phyloP scores from a whole-genome alignment of 169 alveolate genomes.

The Babesia bigemina region DNA sequence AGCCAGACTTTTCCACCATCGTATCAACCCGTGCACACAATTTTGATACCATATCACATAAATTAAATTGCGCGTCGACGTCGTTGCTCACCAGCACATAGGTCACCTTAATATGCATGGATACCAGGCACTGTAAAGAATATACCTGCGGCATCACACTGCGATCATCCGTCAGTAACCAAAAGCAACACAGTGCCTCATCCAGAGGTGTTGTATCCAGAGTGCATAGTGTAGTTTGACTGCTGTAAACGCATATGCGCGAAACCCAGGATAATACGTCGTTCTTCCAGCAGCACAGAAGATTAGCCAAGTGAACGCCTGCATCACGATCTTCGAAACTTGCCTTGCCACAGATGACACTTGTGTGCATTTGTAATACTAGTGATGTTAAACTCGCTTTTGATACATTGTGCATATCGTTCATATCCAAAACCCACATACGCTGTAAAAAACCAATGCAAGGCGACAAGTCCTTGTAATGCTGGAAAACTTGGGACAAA shows the following conservation, averaged over 20 bases:
- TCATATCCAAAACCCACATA: constrained; percentile 28
- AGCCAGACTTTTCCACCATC: constrained; percentile 1
- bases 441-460: constrained; percentile 3
- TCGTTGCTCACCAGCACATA: constrained; percentile 35
- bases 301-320: constrained; percentile 13
- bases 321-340: not conserved
- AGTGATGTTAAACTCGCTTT: constrained; percentile 11
- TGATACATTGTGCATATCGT: constrained; percentile 32
- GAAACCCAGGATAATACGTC: constrained; percentile 39
- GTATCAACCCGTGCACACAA: not conserved
- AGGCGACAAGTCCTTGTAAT: constrained; percentile 4
- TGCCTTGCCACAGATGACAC: not conserved
- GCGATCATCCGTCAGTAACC: constrained; percentile 10
- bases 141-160: constrained; percentile 57
- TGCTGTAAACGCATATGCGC: constrained; percentile 14
- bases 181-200: constrained; percentile 52
- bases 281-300: constrained; percentile 40
- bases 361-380: constrained; percentile 15
- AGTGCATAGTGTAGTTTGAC: constrained; percentile 9
- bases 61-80: not conserved
- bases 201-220: constrained; percentile 50
- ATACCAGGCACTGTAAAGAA: constrained; percentile 18
- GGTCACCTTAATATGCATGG: constrained; percentile 55
- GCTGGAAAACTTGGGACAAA: not conserved
- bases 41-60: not conserved